phyloP scores from a whole-genome alignment of 306 rosid genomes.

The Prunus persica region Prunus_persica_NCBIv2 NC_034011.1:6605501-6606000 shows the following conservation, averaged over 20 bases:
- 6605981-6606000: constrained; percentile 23
- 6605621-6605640: not conserved
- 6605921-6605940: not conserved
- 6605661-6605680: not conserved
- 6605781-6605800: not conserved
- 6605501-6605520: constrained; percentile 14
- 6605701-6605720: not conserved
- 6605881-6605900: constrained; percentile 4
- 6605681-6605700: constrained; percentile 5
- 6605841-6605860: not conserved
- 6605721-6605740: not conserved
- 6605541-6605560: not conserved
- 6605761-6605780: constrained; percentile 4
- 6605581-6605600: constrained; percentile 15
- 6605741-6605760: constrained; percentile 5
- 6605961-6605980: constrained; percentile 24
- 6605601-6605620: not conserved
- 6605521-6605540: not conserved
- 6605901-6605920: not conserved
- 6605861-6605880: constrained; percentile 7
- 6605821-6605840: too few relatives aligned
- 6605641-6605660: not conserved
- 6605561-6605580: too few relatives aligned
- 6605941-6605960: not conserved
- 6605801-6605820: not conserved